Evolutionary conservation across 2,329 filamentous ascomycete genomes (phyloP).

Genomic region (Aspergillus sp.): DNA sequence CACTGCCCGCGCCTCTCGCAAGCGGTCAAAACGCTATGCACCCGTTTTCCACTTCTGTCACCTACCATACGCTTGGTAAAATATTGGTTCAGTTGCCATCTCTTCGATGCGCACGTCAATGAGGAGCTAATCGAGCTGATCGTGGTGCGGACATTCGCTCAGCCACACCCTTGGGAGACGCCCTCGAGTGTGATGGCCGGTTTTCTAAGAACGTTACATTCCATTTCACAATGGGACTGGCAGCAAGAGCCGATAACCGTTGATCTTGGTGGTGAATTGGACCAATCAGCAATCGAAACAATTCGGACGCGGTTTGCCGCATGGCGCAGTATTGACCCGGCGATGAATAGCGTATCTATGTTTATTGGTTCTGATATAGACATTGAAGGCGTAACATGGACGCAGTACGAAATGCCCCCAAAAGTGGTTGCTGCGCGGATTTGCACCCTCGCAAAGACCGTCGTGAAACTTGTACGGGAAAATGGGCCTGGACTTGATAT

Average conservation of each 20-base stretch:
- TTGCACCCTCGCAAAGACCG: conserved; percentile 76
- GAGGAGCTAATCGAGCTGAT: conserved; percentile 85
- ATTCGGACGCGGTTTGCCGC: conserved; percentile 73
- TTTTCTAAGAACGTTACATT: conserved; percentile 75
- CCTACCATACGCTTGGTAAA: conserved; percentile 82
- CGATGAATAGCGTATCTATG: conserved; percentile 78
- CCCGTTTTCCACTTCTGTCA: conserved; percentile 75
- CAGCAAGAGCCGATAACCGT: conserved; percentile 76
- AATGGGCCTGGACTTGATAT: conserved; percentile 56
- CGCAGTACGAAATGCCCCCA: conserved; percentile 65
- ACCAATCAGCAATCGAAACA: conserved; percentile 57
- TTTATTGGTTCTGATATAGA: conserved; percentile 82
- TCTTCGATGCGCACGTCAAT: conserved; percentile 72
- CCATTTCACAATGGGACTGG: conserved; percentile 92
- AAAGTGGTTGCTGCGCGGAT: conserved; percentile 83
- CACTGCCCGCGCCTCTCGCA: conserved; percentile 78
- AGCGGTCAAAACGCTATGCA: conserved; percentile 75
- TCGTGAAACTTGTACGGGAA: conserved; percentile 60
- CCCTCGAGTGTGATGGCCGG: conserved; percentile 77
- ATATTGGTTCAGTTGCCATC: conserved; percentile 83
- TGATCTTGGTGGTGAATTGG: conserved; percentile 67
- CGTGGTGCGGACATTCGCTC: conserved; percentile 73
- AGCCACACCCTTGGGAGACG: conserved; percentile 74
- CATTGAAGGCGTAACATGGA: conserved; percentile 76
- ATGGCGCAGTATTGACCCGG: conserved; percentile 85